A percentile compares a stretch with the other conserved stretches of the same genome.
Conservation (phyloP, 352 stramenopile genomes). For the Phytopythium oedochilum region DNA sequence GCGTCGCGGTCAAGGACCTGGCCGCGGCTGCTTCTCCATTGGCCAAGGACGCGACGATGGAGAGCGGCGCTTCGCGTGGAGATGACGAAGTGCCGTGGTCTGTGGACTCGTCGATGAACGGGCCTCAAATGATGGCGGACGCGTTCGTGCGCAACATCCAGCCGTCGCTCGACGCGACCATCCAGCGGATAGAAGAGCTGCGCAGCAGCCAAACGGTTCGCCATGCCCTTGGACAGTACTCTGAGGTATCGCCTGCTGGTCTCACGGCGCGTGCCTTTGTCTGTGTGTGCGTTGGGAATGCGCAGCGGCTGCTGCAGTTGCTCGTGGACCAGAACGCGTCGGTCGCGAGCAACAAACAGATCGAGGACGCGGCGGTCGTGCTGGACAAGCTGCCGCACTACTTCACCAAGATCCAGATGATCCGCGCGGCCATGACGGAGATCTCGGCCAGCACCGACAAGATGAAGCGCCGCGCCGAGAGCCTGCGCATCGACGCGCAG, state of each 20-base stretch:
- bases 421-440: slow-evolving; percentile 55
- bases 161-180: slow-evolving; percentile 59
- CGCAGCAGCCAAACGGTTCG: slow-evolving; percentile 31
- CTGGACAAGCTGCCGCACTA: slow-evolving; percentile 73
- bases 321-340: slow-evolving; percentile 42
- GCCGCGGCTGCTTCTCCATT: not conserved
- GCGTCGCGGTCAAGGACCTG: not conserved
- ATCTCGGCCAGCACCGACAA: slow-evolving; percentile 53
- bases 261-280: not conserved
- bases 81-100: slow-evolving; percentile 26
- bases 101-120: slow-evolving; percentile 36
- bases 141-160: slow-evolving; percentile 47
- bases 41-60: not conserved
- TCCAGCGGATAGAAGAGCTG: slow-evolving; percentile 70
- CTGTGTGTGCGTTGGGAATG: not conserved
- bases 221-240: not conserved
- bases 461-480: slow-evolving; percentile 71
- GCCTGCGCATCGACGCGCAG: slow-evolving; percentile 66
- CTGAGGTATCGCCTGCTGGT: not conserved
- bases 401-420: slow-evolving; percentile 55
- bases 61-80: slow-evolving; percentile 1
- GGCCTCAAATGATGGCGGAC: slow-evolving; percentile 46
- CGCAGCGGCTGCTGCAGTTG: slow-evolving; percentile 46
- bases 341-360: slow-evolving; percentile 48
- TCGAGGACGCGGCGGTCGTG: slow-evolving; percentile 55